Base-by-base conservation (phyloP, 306 rosid genomes). In the Quercus wislizeni region DNA sequence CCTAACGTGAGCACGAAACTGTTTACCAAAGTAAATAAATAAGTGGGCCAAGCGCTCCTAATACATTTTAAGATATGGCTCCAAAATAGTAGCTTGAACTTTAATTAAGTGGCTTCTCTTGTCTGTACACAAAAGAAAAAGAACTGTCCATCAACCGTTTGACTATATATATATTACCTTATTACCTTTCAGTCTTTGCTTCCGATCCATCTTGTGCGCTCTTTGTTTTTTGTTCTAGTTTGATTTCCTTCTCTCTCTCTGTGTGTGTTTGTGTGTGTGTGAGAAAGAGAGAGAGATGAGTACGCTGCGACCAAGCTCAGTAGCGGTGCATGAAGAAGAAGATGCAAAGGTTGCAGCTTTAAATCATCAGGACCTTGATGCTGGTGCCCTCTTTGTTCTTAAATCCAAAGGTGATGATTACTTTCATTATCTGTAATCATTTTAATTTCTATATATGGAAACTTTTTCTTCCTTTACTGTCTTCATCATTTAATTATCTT, bases 361-460 rank as follows among this genome's bases (percentile, higher is more conserved):
- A 43, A 19, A 27, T 3, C 73, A 72, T 23, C 75, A 69, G 15
- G 83, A 85, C 49, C 78, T 83, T 12, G 97, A 93, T 75, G 97
- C 96, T 2, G 97, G 96, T 20, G 97, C 97, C 71, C 87, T 83
- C 68, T 93, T 93, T 86, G 97, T 93, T 70, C 97, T 93, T 68
- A 91, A 93, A 84, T 91, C 97, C 63, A 89, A 84, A 91, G 97
- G 94, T 92, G 23, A 65, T 19, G 15, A 1, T 10, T 10, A 12
- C 18, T 9, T 2, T 13, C 15, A 21, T 12, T 21, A 21, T 27
- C 14, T 49, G 54, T 11, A 49, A 10, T 49, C 17, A 10, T 49
- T 49, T 49, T 49, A 9, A 8, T 46, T 12, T 46, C 52, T 46
- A 8, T 49, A 3, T 11, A 28, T 58, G 30, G 28, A 13, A 62